Evolutionary conservation across 768 basidiomycete genomes (phyloP).

Genomic region (Boletus tomentosulus): DNA sequence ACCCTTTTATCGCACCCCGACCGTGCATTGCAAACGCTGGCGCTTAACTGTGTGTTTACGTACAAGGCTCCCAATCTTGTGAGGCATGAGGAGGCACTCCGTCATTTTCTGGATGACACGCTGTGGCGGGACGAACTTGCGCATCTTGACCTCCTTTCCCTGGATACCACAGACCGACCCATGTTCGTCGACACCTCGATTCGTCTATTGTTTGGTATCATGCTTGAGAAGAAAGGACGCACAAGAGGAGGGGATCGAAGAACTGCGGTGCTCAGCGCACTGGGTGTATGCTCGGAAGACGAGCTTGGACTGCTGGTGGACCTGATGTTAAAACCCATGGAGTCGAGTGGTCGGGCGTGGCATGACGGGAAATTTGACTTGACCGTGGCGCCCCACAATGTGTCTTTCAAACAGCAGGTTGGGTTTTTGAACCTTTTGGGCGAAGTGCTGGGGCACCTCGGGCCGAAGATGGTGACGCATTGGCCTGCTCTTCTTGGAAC

Average conservation of each 20-base stretch:
- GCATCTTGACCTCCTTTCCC: slow-evolving; percentile 60
- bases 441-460: slow-evolving; percentile 80
- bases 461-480: slow-evolving; percentile 57
- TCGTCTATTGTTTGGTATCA: slow-evolving; percentile 80
- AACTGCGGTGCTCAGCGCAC: slow-evolving; percentile 66
- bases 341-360: slow-evolving; percentile 27
- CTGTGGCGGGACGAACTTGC: slow-evolving; percentile 87
- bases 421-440: slow-evolving; percentile 85
- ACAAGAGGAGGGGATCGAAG: slow-evolving; percentile 61
- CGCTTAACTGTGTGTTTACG: slow-evolving; percentile 75
- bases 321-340: slow-evolving; percentile 80
- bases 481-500: slow-evolving; percentile 77
- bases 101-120: slow-evolving; percentile 73
- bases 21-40: slow-evolving; percentile 64
- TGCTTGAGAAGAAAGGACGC: slow-evolving; percentile 76
- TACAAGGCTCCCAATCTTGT: slow-evolving; percentile 65
- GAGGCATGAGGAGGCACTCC: slow-evolving; percentile 59
- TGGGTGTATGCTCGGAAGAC: slow-evolving; percentile 64
- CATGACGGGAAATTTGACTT: slow-evolving; percentile 29
- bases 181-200: slow-evolving; percentile 69
- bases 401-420: slow-evolving; percentile 62
- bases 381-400: slow-evolving; percentile 24
- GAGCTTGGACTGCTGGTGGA: slow-evolving; percentile 79
- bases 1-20: slow-evolving; percentile 85
- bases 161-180: slow-evolving; percentile 51